phyloP scores from a whole-genome alignment of 345 rosid genomes.

The Salix koriyanagi region DNA sequence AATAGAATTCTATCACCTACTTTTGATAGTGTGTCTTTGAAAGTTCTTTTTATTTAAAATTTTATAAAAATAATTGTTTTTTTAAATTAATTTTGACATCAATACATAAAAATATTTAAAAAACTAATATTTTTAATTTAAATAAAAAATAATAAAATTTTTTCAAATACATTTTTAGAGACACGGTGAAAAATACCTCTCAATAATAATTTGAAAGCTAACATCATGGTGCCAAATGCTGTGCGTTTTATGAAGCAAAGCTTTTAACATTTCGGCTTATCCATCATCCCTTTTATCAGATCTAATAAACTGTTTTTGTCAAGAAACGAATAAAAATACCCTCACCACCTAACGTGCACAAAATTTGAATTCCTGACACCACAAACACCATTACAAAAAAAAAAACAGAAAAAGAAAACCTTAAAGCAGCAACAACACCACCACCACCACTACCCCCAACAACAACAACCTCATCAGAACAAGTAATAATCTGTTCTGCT shows the following conservation, averaged over 20 bases:
- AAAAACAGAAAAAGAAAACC: not conserved
- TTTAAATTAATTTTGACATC: too few relatives aligned
- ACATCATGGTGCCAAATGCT: too few relatives aligned
- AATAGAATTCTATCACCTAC: too few relatives aligned
- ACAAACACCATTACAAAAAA: not conserved
- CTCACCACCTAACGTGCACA: conserved; percentile 8
- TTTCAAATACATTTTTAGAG: too few relatives aligned
- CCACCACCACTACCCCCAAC: not conserved
- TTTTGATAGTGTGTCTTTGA: too few relatives aligned
- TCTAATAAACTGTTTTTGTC: conserved; percentile 18
- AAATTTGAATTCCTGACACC: conserved; percentile 12
- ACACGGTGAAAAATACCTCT: too few relatives aligned
- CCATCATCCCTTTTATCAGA: conserved; percentile 1
- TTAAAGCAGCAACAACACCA: conserved; percentile 8
- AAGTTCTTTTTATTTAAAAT: too few relatives aligned
- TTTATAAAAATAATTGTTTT: too few relatives aligned
- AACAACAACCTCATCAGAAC: conserved; percentile 10
- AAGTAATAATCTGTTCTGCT: not conserved
- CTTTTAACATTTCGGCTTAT: not conserved
- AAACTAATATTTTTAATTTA: too few relatives aligned
- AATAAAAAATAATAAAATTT: too few relatives aligned
- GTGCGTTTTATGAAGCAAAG: too few relatives aligned
- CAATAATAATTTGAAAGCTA: too few relatives aligned
- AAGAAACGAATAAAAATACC: conserved; percentile 5
- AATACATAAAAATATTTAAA: rapidly evolving